A percentile compares a stretch with the other conserved stretches of the same genome.
Conservation (phyloP, 2,329 filamentous ascomycete species). For the Ascochyta pisi region DNA sequence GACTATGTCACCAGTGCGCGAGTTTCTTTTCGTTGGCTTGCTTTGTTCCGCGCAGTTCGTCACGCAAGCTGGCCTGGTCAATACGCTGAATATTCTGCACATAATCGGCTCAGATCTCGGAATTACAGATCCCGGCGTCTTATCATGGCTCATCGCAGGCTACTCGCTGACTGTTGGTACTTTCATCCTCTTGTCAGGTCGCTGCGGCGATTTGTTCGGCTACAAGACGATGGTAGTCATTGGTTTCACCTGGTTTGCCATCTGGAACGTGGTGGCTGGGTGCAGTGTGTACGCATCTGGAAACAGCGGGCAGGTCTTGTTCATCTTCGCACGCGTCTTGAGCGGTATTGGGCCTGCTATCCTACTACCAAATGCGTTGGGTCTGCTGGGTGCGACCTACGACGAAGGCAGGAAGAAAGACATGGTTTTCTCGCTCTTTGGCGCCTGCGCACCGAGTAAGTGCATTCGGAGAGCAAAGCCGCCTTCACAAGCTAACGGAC, state of each 20-base stretch:
- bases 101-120: conserved; percentile 53
- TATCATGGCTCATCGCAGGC: conserved; percentile 58
- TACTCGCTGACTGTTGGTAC: conserved; percentile 59
- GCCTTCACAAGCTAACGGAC: conserved; percentile 1
- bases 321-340: conserved; percentile 47
- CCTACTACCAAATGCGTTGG: conserved; percentile 68
- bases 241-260: conserved; percentile 58
- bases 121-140: conserved; percentile 49
- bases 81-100: conserved; percentile 50
- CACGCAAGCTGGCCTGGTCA: conserved; percentile 53
- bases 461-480: background rate
- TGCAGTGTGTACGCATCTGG: conserved; percentile 49
- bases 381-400: conserved; percentile 66
- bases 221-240: conserved; percentile 58
- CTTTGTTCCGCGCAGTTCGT: conserved; percentile 37
- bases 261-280: conserved; percentile 57
- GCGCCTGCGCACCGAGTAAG: conserved; percentile 55
- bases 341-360: conserved; percentile 67
- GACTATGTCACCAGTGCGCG: conserved; percentile 29
- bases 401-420: conserved; percentile 64
- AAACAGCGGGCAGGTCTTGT: conserved; percentile 41
- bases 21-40: conserved; percentile 35
- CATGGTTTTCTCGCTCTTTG: conserved; percentile 64
- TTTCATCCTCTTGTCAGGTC: conserved; percentile 59
- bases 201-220: conserved; percentile 59